Percentiles rank a stretch among this genome's conserved stretches.
phyloP scores from a whole-genome alignment of 768 basidiomycete species.

The Bullera alba region DNA sequence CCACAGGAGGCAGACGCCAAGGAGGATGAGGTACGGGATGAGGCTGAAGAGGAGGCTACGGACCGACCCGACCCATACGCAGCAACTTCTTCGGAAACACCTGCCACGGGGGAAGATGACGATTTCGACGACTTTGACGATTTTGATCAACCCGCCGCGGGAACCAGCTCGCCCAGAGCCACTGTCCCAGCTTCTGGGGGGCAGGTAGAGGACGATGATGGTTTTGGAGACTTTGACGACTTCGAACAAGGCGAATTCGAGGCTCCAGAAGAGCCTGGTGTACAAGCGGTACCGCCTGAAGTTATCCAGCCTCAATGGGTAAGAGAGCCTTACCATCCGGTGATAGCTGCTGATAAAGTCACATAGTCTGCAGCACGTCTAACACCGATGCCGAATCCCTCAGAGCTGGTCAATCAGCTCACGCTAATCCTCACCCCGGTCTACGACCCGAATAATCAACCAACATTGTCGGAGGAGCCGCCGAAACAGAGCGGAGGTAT shows the following conservation, averaged over 20 bases:
- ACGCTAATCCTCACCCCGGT: conserved; percentile 53
- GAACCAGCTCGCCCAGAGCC: conserved; percentile 30
- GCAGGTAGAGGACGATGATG: conserved; percentile 35
- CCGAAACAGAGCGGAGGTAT: conserved; percentile 75
- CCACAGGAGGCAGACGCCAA: neutral
- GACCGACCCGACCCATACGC: neutral
- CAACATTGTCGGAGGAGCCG: conserved; percentile 59
- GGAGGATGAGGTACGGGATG: neutral
- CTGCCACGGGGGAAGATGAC: conserved; percentile 19
- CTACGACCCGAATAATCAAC: conserved; percentile 50
- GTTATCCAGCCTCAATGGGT: conserved; percentile 24
- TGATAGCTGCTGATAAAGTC: neutral
- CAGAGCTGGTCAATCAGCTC: conserved; percentile 58
- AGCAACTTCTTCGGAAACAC: neutral
- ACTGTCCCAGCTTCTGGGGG: neutral
- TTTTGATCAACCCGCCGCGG: conserved; percentile 49
- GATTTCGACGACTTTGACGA: conserved; percentile 58
- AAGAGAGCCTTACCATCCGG: neutral
- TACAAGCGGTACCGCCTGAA: conserved; percentile 39
- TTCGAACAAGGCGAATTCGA: conserved; percentile 61
- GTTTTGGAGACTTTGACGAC: conserved; percentile 59
- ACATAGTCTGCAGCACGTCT: conserved; percentile 56
- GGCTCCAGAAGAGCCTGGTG: conserved; percentile 7
- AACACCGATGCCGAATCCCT: conserved; percentile 58
- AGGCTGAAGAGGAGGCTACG: neutral